Conservation (phyloP, 192 early-diverging fungal species). For the Linnemannia hyalina region DNA sequence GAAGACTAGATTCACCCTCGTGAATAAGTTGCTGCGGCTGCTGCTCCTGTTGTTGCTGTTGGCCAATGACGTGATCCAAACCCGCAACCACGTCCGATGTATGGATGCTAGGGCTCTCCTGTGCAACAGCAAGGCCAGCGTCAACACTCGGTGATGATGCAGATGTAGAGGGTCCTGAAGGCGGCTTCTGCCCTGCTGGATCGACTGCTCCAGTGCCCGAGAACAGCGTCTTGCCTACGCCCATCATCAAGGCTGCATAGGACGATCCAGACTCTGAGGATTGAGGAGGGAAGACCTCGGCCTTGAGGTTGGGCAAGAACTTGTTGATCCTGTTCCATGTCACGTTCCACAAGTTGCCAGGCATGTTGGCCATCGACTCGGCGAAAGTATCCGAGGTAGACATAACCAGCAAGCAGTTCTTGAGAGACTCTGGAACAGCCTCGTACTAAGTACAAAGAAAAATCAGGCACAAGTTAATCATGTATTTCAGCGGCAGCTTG, state of each 20-base stretch:
- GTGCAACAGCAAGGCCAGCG: background rate
- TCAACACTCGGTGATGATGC: background rate
- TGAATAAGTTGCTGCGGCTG: background rate
- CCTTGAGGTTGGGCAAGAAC: slow-evolving; percentile 75
- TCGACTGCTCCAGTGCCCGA: slow-evolving; percentile 17
- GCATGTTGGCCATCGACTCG: slow-evolving; percentile 28
- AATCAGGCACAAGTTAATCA: background rate
- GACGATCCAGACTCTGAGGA: slow-evolving; percentile 36
- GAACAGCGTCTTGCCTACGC: slow-evolving; percentile 50
- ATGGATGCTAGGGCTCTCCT: background rate
- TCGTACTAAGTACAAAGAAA: slow-evolving; percentile 64
- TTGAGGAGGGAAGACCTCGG: slow-evolving; percentile 61
- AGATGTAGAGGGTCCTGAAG: background rate
- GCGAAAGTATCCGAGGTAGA: slow-evolving; percentile 76
- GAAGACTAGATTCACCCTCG: slow-evolving; percentile 2
- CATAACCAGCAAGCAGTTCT: slow-evolving; percentile 89
- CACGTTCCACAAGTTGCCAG: slow-evolving; percentile 73
- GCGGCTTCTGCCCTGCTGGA: background rate
- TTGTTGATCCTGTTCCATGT: slow-evolving; percentile 78
- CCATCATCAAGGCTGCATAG: slow-evolving; percentile 52
- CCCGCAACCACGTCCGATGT: slow-evolving; percentile 6
- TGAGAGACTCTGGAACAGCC: slow-evolving; percentile 81
- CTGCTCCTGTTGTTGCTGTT: slow-evolving; percentile 1
- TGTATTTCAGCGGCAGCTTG: background rate
- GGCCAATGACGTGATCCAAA: background rate